These are phyloP conservation scores for Clavaria fumosa DNA, from an alignment of 768 basidiomycete genomes.

Conservation along the genomic window DNA sequence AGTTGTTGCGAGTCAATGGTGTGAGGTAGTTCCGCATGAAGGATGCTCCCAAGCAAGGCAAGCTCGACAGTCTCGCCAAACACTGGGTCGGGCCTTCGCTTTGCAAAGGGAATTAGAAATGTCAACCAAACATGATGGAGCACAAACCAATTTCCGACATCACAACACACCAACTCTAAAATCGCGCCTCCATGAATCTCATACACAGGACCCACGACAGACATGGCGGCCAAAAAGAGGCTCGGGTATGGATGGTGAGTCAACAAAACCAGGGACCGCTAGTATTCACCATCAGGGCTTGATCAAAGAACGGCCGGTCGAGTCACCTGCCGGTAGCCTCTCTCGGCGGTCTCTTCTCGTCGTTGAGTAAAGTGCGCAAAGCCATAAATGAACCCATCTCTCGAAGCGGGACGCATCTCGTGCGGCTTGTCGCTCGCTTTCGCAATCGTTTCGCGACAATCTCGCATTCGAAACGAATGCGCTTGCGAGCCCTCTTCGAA, in stretches of 20 bases:
- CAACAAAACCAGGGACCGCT: conserved; percentile 73
- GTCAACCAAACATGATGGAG: conserved; percentile 5
- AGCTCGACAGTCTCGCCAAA: conserved; percentile 59
- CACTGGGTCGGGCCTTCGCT: conserved; percentile 66
- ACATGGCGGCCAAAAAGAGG: conserved; percentile 55
- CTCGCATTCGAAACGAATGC: conserved; percentile 78
- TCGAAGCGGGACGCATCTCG: conserved; percentile 22
- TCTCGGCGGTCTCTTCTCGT: conserved; percentile 45
- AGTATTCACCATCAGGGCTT: conserved; percentile 4
- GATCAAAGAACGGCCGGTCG: conserved; percentile 3
- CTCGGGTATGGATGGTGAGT: conserved; percentile 71
- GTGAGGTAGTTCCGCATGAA: conserved; percentile 59
- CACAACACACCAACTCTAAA: conserved; percentile 76
- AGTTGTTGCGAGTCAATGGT: conserved; percentile 60
- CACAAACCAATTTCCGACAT: conserved; percentile 69
- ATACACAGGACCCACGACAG: conserved; percentile 60
- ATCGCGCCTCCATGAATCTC: conserved; percentile 61
- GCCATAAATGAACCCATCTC: conserved; percentile 63
- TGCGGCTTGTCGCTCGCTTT: not conserved
- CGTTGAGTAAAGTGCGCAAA: conserved; percentile 65
- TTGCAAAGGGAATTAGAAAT: conserved; percentile 19
- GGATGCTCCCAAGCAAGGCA: conserved; percentile 66
- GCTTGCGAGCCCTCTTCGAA: conserved; percentile 73
- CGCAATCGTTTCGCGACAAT: conserved; percentile 17
- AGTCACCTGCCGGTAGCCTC: conserved; percentile 67